These are phyloP conservation scores for Pseudogymnoascus sp. DNA, from an alignment of 2,329 filamentous ascomycete genomes.

Conservation along the genomic window DNA sequence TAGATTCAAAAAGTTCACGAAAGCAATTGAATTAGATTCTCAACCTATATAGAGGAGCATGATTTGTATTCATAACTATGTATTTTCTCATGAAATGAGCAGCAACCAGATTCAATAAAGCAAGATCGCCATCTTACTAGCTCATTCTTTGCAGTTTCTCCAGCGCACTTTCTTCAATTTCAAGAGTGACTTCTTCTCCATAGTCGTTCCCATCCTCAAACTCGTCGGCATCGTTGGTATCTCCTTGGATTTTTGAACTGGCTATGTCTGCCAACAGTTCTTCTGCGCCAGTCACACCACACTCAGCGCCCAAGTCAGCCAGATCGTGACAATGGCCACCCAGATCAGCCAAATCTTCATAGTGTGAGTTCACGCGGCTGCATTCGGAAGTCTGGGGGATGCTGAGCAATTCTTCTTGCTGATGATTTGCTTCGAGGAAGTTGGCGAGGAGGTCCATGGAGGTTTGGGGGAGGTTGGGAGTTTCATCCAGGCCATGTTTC, in stretches of 20 bases:
- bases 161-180: not conserved
- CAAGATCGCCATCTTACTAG: not conserved
- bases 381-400: not conserved
- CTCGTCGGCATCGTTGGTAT: not conserved
- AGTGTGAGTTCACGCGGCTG: not conserved
- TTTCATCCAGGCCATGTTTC: not conserved
- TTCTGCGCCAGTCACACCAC: not conserved
- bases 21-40: not conserved
- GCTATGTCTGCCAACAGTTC: not conserved
- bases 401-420: not conserved
- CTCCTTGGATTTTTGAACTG: not conserved
- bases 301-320: not conserved
- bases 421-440: not conserved
- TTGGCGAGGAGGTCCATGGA: not conserved
- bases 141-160: not conserved
- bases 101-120: not conserved
- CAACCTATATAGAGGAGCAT: not conserved
- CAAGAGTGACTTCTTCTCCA: not conserved
- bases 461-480: not conserved
- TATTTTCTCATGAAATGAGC: not conserved
- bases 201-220: not conserved
- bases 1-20: not conserved
- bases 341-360: not conserved
- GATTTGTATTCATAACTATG: not conserved
- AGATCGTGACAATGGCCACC: not conserved